Conservation (phyloP, 306 rosid genomes). For the Quercus cerris region DNA sequence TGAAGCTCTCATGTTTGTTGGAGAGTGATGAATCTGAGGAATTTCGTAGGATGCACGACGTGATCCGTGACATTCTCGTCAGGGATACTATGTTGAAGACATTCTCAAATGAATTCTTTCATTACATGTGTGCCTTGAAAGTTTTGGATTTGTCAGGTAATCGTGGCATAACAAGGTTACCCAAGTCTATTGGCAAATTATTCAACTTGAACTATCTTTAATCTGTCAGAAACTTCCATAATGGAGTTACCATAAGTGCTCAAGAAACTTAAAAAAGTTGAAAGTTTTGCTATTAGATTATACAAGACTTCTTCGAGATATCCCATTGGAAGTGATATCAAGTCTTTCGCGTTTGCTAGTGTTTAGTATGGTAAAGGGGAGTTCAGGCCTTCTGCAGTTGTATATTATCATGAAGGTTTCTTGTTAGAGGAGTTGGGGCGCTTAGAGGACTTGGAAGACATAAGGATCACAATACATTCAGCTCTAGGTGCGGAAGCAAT, state of each 20-base stretch:
- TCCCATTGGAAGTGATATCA: background rate
- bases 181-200: background rate
- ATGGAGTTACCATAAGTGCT: background rate
- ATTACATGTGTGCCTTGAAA: background rate
- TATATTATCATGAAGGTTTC: too few relatives aligned
- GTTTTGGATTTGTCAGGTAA: conserved; percentile 6
- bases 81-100: fast-evolving
- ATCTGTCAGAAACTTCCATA: background rate
- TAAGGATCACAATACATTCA: too few relatives aligned
- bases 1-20: background rate
- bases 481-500: too few relatives aligned
- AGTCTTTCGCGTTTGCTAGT: background rate
- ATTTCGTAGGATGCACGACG: background rate
- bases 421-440: too few relatives aligned
- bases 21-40: background rate
- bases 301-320: background rate
- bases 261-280: background rate
- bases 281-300: background rate
- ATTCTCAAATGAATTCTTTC: background rate
- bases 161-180: background rate
- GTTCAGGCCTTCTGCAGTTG: too few relatives aligned
- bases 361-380: background rate
- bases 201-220: conserved; percentile 2
- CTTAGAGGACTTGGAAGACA: too few relatives aligned
- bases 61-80: background rate